Evolutionary conservation across 208 protist genomes (phyloP).

Genomic region (Lotmaria passim): DNA sequence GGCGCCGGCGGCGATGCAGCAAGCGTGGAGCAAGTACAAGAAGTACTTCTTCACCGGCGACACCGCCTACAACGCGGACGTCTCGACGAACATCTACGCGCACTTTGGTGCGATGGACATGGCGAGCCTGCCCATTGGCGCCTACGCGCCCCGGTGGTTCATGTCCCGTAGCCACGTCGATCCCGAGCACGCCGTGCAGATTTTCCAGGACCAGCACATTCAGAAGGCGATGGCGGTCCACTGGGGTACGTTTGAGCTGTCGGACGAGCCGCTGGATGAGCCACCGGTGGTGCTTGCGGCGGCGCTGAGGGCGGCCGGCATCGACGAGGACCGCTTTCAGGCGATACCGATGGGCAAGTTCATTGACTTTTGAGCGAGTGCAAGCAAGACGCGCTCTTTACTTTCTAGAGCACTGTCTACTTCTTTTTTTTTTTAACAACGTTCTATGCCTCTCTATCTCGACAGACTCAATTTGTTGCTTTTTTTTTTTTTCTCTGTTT

Average conservation of each 20-base stretch:
- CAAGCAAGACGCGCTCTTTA: too few relatives aligned
- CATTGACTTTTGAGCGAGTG: slow-evolving; percentile 52
- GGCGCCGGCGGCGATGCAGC: slow-evolving; percentile 5
- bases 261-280: slow-evolving; percentile 77
- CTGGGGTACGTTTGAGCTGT: slow-evolving; percentile 87
- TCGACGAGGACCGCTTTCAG: slow-evolving; percentile 34
- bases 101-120: slow-evolving; percentile 62
- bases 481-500: neutral
- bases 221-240: slow-evolving; percentile 70
- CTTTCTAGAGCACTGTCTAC: neutral
- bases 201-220: slow-evolving; percentile 63
- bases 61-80: slow-evolving; percentile 51
- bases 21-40: slow-evolving; percentile 38
- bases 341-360: slow-evolving; percentile 46
- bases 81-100: slow-evolving; percentile 59
- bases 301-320: slow-evolving; percentile 24
- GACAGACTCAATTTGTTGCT: neutral
- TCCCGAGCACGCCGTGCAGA: slow-evolving; percentile 73
- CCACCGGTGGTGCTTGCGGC: slow-evolving; percentile 51
- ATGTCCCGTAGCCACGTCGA: slow-evolving; percentile 66
- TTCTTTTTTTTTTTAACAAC: neutral
- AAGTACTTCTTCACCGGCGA: slow-evolving; percentile 72
- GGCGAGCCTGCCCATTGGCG: slow-evolving; percentile 83
- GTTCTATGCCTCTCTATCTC: neutral
- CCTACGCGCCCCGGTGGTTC: slow-evolving; percentile 79